Percentiles rank a stretch among this genome's conserved stretches.
Evolutionary conservation across 495 filamentous ascomycete species (phyloP).

Genomic region (Aspergillus sparsus): DNA sequence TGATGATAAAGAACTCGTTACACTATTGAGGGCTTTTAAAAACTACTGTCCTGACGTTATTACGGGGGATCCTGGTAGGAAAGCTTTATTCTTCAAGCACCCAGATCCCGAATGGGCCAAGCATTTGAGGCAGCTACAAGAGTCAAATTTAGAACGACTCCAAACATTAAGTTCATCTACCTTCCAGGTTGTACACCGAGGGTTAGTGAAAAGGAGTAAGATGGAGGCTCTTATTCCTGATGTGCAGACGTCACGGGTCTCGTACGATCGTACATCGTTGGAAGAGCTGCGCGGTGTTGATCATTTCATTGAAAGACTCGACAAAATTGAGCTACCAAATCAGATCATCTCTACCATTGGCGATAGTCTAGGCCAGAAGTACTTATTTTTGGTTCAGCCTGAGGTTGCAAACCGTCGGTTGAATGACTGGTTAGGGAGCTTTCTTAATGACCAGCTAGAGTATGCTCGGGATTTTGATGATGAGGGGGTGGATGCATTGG

Average conservation of each 20-base stretch:
- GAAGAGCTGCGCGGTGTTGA: constrained; percentile 77
- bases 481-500: constrained; percentile 48
- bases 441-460: constrained; percentile 59
- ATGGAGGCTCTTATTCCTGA: constrained; percentile 60
- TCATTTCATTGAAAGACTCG: constrained; percentile 72
- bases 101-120: constrained; percentile 77
- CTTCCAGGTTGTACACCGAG: constrained; percentile 50
- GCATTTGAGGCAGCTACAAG: constrained; percentile 66
- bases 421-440: constrained; percentile 65
- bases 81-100: constrained; percentile 57
- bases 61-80: constrained; percentile 57
- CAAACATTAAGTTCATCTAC: constrained; percentile 31
- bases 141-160: constrained; percentile 47
- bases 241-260: constrained; percentile 72
- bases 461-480: constrained; percentile 50
- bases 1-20: constrained; percentile 72
- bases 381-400: constrained; percentile 64
- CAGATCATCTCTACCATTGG: constrained; percentile 76
- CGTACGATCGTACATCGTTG: constrained; percentile 51
- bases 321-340: constrained; percentile 77
- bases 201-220: constrained; percentile 45
- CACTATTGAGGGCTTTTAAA: constrained; percentile 82
- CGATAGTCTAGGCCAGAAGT: constrained; percentile 77
- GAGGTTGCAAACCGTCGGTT: constrained; percentile 57
- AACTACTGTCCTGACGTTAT: constrained; percentile 90